These are phyloP conservation scores for Microcyclospora tardicrescens DNA, from an alignment of 2,329 filamentous ascomycete genomes.

Conservation along the genomic window DNA sequence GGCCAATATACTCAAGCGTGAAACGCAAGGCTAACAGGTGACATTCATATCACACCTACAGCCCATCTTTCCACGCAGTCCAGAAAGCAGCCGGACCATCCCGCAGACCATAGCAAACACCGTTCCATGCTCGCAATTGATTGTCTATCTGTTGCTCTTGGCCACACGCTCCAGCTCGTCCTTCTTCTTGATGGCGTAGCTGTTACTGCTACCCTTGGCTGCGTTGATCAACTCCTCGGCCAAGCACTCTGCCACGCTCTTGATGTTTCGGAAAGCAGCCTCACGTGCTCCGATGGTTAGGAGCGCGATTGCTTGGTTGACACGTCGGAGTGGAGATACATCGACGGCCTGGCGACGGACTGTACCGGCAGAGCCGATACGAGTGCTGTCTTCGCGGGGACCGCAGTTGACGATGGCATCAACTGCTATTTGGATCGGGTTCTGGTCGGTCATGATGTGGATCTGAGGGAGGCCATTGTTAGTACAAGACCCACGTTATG, in stretches of 20 bases:
- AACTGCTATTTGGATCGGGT: slow-evolving; percentile 98
- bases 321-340: slow-evolving; percentile 96
- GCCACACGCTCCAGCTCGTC: slow-evolving; percentile 99
- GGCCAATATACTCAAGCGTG: not conserved
- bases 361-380: slow-evolving; percentile 98
- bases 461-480: slow-evolving; percentile 45
- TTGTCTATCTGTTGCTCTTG: slow-evolving; percentile 98
- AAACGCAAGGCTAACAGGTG: not conserved
- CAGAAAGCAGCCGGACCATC: not conserved
- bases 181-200: slow-evolving; percentile 99
- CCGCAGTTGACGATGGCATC: slow-evolving; percentile 99
- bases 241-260: slow-evolving; percentile 98
- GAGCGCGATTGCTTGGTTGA: slow-evolving; percentile 99
- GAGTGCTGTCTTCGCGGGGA: slow-evolving; percentile 98
- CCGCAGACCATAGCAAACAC: slow-evolving; percentile 5
- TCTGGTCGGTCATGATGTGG: slow-evolving; percentile 99
- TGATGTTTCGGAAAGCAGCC: slow-evolving; percentile 99
- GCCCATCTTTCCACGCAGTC: not conserved
- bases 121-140: slow-evolving; percentile 9
- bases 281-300: slow-evolving; percentile 98
- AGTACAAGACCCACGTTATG: not conserved
- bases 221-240: slow-evolving; percentile 99
- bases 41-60: not conserved
- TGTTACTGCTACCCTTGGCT: slow-evolving; percentile 99
- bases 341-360: slow-evolving; percentile 99